Base-by-base conservation (phyloP, 1,139 yeast genomes). In the Pichia sp. region DNA sequence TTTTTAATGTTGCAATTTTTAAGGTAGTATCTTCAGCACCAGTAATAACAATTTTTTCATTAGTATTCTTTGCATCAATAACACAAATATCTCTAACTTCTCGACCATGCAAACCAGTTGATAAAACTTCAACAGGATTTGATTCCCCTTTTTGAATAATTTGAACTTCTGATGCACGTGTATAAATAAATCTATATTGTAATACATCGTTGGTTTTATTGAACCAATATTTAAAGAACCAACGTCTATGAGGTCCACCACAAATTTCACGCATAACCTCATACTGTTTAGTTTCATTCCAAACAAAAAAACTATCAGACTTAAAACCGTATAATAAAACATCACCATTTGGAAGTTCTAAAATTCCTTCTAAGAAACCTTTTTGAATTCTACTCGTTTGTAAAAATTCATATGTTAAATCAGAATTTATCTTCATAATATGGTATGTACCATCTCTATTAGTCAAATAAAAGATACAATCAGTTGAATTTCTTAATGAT, bases 21-120 rank as follows among this genome's bases (percentile, higher is more conserved):
- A 92, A 67, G 1, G 87, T 77, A 0, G 97, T 84, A 59, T 92
- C 98, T 62, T 92, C 98, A 0, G 96, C 82, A 2, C 90, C 97
- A 3, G 94, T 80, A 26, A 86, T 74, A 10, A 83, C 66, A 23
- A 76, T 53, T 35, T 63, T 64, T 4, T 48, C 66, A 16, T 51
- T 54, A 12, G 49, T 45, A 4, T 48, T 45, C 2, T 37, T 6
- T 3, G 53, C 42, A 50, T 63, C 49, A 25, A 74, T 68, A n/a
- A 79, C 66, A 0, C 82, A 67, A n/a, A 83, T 67, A 51, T 76
- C 83, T 57, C 95, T 70, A 12, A 84, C 77, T 62, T 92, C 98
- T 52, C 97, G 73, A 0, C 98, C 98, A 62, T 92, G 97, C 0
- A 89, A 73, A 0, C 97, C 97, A 10, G 70, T 65, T 41, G 62